Evolutionary conservation across 2,329 filamentous ascomycete species (phyloP).

Genomic region (Sordariomycetes sp.): DNA sequence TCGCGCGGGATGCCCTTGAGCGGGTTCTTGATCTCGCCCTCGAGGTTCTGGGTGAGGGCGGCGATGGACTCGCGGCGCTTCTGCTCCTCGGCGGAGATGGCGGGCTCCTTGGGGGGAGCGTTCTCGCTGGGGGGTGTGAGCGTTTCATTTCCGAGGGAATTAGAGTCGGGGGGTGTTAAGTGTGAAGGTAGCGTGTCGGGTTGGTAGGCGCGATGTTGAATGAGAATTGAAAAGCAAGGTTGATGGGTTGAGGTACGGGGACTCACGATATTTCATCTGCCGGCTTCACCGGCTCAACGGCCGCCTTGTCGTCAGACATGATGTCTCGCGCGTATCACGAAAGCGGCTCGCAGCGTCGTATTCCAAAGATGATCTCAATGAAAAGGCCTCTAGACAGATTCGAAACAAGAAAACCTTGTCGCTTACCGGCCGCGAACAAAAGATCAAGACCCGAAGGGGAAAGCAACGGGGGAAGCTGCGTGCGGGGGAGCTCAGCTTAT

Average conservation of each 20-base stretch:
- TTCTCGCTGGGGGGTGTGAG: neutral
- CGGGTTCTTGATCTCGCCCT: conserved; percentile 29
- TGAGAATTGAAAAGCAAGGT: neutral
- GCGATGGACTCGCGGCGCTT: neutral
- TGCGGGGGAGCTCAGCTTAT: neutral
- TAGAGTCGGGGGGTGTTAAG: no score
- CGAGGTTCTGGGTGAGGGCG: conserved; percentile 11
- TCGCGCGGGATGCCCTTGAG: conserved; percentile 39
- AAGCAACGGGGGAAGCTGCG: neutral
- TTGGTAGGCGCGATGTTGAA: neutral
- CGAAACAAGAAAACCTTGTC: neutral
- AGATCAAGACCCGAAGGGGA: neutral
- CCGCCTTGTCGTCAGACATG: neutral
- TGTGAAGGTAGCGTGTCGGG: no score
- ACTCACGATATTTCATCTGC: neutral
- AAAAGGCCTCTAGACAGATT: neutral
- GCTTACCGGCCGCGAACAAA: neutral
- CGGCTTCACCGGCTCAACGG: neutral
- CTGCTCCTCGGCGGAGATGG: neutral
- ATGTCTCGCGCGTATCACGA: neutral
- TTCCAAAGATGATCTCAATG: neutral
- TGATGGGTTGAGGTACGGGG: neutral
- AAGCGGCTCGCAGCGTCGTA: neutral
- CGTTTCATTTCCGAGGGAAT: neutral
- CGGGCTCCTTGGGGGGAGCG: neutral